Conservation (phyloP, 768 basidiomycete genomes). For the Myochromella boudieri region DNA sequence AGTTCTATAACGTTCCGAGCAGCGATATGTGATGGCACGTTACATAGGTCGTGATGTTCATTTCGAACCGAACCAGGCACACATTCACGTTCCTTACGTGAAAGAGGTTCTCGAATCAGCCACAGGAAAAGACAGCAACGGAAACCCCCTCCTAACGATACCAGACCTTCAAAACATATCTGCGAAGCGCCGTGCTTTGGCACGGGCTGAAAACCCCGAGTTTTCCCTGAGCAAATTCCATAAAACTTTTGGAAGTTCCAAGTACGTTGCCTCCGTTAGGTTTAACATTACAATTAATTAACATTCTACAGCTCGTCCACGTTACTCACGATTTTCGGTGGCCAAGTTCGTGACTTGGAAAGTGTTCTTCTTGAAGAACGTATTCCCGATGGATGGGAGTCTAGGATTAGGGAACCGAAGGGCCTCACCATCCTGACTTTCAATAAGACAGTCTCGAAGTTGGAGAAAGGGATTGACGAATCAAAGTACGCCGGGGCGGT, state of each 20-base stretch:
- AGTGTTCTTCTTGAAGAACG: constrained; percentile 67
- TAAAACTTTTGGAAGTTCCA: constrained; percentile 63
- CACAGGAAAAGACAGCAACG: constrained; percentile 54
- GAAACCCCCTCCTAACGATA: constrained; percentile 47
- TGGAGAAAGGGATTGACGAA: constrained; percentile 40
- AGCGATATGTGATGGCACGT: constrained; percentile 26
- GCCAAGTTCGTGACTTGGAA: constrained; percentile 53
- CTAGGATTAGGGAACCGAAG: constrained; percentile 47
- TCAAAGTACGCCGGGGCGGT: constrained; percentile 26
- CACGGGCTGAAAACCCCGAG: constrained; percentile 50
- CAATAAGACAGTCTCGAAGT: constrained; percentile 45
- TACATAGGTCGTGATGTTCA: constrained; percentile 47
- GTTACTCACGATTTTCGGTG: constrained; percentile 66
- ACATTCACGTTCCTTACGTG: constrained; percentile 48
- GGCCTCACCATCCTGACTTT: constrained; percentile 62
- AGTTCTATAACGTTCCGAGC: constrained; percentile 24
- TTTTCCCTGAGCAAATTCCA: constrained; percentile 52
- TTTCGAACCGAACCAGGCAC: constrained; percentile 50
- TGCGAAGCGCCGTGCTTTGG: constrained; percentile 61
- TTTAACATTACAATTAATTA: not conserved
- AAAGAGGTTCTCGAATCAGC: constrained; percentile 57
- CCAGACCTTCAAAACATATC: constrained; percentile 59
- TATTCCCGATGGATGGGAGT: constrained; percentile 71
- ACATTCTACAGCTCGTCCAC: constrained; percentile 51
- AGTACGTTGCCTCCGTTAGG: constrained; percentile 43